Percentiles rank a stretch among this genome's conserved stretches.
Evolutionary conservation across 345 rosid genomes (phyloP).

Genomic region (Ricinus communis): DNA sequence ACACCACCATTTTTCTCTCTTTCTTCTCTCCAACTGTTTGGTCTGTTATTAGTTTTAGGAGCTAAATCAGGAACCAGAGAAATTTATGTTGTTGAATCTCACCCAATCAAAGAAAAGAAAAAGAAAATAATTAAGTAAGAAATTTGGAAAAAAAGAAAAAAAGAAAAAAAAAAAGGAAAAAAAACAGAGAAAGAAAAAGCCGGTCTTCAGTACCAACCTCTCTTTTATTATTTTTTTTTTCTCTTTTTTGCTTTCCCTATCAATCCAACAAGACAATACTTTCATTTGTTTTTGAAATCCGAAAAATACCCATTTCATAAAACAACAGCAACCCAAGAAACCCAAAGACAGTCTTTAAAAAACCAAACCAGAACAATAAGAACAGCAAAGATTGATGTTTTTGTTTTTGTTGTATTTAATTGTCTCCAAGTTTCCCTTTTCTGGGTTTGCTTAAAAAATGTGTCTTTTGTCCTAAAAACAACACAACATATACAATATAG

Average conservation of each 20-base stretch:
- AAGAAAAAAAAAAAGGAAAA: constrained; percentile 1
- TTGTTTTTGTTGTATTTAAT: constrained; percentile 5
- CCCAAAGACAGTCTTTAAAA: neutral
- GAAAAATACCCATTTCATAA: constrained; percentile 7
- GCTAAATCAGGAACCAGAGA: constrained; percentile 51
- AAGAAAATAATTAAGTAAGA: neutral
- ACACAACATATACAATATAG: neutral
- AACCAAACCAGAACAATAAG: constrained; percentile 7
- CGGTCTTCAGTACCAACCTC: constrained; percentile 13
- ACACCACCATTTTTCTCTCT: constrained; percentile 24
- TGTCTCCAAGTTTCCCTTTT: constrained; percentile 1
- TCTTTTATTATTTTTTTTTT: constrained; percentile 3
- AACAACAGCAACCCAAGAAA: neutral
- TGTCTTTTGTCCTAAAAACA: constrained; percentile 18
- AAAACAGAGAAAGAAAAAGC: constrained; percentile 21
- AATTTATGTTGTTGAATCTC: constrained; percentile 13
- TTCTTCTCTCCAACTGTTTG: constrained; percentile 65
- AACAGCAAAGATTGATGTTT: neutral
- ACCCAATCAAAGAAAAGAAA: neutral
- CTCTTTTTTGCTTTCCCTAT: constrained; percentile 19
- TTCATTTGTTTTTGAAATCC: constrained; percentile 1
- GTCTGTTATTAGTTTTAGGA: constrained; percentile 59
- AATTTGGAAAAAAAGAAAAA: neutral
- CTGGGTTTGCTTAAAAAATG: constrained; percentile 8
- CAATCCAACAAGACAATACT: constrained; percentile 16